A percentile compares a stretch with the other conserved stretches of the same genome.
phyloP scores from a whole-genome alignment of 2,329 filamentous ascomycete genomes.

The Neonectria neomacrospora region DNA sequence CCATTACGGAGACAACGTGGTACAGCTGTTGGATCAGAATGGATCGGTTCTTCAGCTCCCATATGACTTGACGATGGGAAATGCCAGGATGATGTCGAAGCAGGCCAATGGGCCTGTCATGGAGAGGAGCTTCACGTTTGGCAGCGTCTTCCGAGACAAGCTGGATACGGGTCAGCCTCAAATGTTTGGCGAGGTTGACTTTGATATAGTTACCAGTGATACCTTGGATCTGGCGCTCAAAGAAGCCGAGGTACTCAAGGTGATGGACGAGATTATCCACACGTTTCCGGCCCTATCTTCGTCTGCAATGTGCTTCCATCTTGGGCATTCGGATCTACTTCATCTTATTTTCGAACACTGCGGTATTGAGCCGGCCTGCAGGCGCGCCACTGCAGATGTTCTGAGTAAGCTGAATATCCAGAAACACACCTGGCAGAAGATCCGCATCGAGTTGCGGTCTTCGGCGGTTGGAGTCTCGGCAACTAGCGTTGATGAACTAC shows the following conservation, averaged over 20 bases:
- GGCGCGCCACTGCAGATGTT: constrained; percentile 80
- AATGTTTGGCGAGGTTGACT: constrained; percentile 90
- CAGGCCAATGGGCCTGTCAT: constrained; percentile 69
- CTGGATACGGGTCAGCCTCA: constrained; percentile 82
- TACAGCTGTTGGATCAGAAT: constrained; percentile 82
- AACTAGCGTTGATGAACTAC: constrained; percentile 89
- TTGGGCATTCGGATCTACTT: constrained; percentile 89
- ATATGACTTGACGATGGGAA: constrained; percentile 89
- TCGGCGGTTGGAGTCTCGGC: constrained; percentile 83
- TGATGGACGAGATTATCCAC: constrained; percentile 88
- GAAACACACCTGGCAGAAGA: constrained; percentile 83
- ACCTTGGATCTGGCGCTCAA: constrained; percentile 86
- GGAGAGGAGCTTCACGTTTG: constrained; percentile 86
- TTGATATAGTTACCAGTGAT: constrained; percentile 90
- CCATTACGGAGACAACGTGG: constrained; percentile 78
- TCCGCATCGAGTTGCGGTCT: constrained; percentile 84
- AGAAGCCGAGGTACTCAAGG: constrained; percentile 93
- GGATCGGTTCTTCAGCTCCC: constrained; percentile 95
- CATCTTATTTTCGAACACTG: constrained; percentile 92
- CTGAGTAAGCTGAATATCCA: constrained; percentile 89
- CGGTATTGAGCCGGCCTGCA: constrained; percentile 75
- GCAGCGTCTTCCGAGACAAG: constrained; percentile 84
- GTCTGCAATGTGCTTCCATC: constrained; percentile 84
- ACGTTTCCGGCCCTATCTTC: constrained; percentile 80
- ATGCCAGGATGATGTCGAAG: constrained; percentile 85